Conservation (phyloP, 331 rosid species). For the Quercus phellos region DNA sequence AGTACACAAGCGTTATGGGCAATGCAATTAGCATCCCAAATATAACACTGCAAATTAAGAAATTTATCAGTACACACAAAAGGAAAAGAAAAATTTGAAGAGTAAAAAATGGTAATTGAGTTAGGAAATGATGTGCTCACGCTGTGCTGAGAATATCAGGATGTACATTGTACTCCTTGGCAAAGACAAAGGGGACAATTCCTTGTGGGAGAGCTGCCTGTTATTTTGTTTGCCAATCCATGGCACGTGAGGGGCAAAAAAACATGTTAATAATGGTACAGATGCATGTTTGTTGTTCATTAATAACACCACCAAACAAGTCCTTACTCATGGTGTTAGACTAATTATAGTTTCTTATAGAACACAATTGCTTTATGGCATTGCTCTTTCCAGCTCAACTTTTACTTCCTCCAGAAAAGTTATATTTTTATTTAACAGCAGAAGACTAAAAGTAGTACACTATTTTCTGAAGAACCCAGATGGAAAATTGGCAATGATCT, state of each 20-base stretch:
- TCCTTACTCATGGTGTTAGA: background rate
- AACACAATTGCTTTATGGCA: background rate
- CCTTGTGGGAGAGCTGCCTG: conserved; percentile 99
- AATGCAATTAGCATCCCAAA: conserved; percentile 76
- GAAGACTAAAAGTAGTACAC: background rate
- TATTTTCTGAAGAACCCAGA: background rate
- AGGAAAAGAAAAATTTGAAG: background rate
- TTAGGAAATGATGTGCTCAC: conserved; percentile 34
- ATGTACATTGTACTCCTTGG: conserved; percentile 80
- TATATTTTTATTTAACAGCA: background rate
- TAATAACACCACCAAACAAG: conserved; percentile 8
- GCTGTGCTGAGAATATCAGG: conserved; percentile 88
- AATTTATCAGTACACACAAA: background rate
- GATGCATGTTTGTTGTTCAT: conserved; percentile 21
- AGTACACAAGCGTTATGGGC: conserved; percentile 77
- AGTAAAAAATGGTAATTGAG: conserved; percentile 4
- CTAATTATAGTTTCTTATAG: background rate
- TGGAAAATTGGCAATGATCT: background rate
- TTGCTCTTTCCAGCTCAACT: background rate
- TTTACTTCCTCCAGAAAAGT: background rate
- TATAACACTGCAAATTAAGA: conserved; percentile 53
- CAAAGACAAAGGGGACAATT: conserved; percentile 89
- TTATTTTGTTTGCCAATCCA: conserved; percentile 23
- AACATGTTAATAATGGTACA: conserved; percentile 33
- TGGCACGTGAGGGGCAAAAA: conserved; percentile 22